A percentile compares a stretch with the other conserved stretches of the same genome.
phyloP scores from a whole-genome alignment of 1,284 basidiomycete genomes.

The Papiliotrema terrestris region DNA sequence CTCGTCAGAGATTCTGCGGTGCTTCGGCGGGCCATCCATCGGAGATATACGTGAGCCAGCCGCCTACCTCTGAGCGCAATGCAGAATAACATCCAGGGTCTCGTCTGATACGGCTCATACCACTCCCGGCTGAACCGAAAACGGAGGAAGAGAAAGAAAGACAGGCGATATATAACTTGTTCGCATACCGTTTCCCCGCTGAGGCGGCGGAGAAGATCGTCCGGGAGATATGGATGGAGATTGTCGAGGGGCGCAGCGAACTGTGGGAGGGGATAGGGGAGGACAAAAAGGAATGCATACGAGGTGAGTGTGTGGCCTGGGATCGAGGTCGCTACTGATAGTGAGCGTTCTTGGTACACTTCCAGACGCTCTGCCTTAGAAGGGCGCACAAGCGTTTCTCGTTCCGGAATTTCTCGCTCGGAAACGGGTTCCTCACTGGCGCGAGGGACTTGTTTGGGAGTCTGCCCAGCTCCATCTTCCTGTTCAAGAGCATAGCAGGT shows the following conservation, averaged over 20 bases:
- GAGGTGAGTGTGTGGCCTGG: conserved; percentile 32
- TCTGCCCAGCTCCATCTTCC: conserved; percentile 87
- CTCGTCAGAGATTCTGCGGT: conserved; percentile 50
- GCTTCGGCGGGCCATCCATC: conserved; percentile 52
- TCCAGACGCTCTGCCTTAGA: conserved; percentile 79
- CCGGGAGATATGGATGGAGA: conserved; percentile 85
- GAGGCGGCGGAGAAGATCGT: conserved; percentile 66
- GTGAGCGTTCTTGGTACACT: conserved; percentile 81
- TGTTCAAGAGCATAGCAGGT: conserved; percentile 88
- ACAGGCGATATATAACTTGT: conserved; percentile 66
- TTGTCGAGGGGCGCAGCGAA: conserved; percentile 80
- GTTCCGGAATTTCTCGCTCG: conserved; percentile 67
- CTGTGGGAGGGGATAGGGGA: conserved; percentile 87
- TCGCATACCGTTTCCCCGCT: conserved; percentile 75
- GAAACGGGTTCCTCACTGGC: conserved; percentile 84
- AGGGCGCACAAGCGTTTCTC: conserved; percentile 89
- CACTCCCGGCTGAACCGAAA: conserved; percentile 25
- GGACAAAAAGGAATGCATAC: conserved; percentile 74
- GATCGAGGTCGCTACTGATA: background rate
- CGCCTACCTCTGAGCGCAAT: background rate
- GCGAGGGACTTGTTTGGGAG: conserved; percentile 83
- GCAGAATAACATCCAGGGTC: conserved; percentile 34
- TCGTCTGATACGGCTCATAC: conserved; percentile 54
- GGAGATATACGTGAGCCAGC: conserved; percentile 50
- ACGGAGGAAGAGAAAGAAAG: conserved; percentile 30